These are phyloP conservation scores for Populus hybrid DNA, from an alignment of 441 rosid genomes.

Conservation along the genomic window DNA sequence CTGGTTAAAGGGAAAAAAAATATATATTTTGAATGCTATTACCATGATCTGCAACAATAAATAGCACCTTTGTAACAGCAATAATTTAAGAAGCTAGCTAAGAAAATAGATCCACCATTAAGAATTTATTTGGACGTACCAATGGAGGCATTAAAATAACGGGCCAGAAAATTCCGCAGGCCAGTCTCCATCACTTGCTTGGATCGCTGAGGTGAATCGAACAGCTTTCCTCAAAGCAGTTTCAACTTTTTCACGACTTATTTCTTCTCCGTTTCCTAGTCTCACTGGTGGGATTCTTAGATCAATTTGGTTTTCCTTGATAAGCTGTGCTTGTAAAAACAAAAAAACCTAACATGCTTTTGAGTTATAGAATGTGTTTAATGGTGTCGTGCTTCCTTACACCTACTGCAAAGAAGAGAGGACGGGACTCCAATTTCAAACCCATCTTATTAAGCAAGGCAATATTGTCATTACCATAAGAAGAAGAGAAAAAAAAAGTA, in stretches of 20 bases:
- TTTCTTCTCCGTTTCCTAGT: slow-evolving; percentile 5
- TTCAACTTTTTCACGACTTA: slow-evolving; percentile 30
- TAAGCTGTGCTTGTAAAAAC: slow-evolving; percentile 6
- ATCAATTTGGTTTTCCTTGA: slow-evolving; percentile 11
- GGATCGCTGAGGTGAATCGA: slow-evolving; percentile 43
- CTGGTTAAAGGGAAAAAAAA: too few relatives aligned
- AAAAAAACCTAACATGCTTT: too few relatives aligned
- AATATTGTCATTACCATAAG: too few relatives aligned
- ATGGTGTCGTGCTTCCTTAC: too few relatives aligned
- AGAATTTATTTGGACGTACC: slow-evolving; percentile 6
- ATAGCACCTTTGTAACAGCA: too few relatives aligned
- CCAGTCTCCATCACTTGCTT: slow-evolving; percentile 69
- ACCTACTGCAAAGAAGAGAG: too few relatives aligned
- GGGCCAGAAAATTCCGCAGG: slow-evolving; percentile 64
- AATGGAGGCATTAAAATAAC: slow-evolving; percentile 41
- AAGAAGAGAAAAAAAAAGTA: too few relatives aligned
- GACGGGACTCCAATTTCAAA: background rate
- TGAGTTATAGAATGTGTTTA: too few relatives aligned
- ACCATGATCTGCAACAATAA: slow-evolving; percentile 38
- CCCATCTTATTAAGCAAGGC: too few relatives aligned
- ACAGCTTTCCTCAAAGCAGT: slow-evolving; percentile 41
- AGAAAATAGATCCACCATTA: background rate
- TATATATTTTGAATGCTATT: background rate
- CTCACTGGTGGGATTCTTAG: background rate
- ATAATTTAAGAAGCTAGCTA: too few relatives aligned